Conservation (phyloP, 768 basidiomycete genomes). For the Crucibulum laeve region DNA sequence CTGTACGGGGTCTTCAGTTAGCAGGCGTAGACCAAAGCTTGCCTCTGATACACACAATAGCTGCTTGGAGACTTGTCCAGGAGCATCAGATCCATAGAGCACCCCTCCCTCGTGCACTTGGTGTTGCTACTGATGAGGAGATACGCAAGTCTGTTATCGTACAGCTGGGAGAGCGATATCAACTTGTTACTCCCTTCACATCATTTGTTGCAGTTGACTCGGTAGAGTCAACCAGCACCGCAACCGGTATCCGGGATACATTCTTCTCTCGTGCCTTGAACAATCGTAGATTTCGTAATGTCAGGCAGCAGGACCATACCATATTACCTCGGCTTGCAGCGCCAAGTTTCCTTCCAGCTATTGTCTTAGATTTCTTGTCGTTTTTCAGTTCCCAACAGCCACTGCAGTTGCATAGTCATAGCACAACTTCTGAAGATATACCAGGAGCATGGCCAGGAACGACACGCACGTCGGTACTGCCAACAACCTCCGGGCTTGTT, state of each 20-base stretch:
- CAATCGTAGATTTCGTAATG: too few species aligned
- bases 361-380: not conserved
- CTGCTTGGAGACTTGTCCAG: slow-evolving; percentile 51
- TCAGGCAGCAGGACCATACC: too few species aligned
- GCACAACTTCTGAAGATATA: not conserved
- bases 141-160: slow-evolving; percentile 41
- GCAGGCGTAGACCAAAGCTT: slow-evolving; percentile 25
- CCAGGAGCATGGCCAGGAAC: not conserved
- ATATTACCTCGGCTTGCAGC: too few species aligned
- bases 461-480: too few species aligned
- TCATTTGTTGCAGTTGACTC: slow-evolving; percentile 52
- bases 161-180: slow-evolving; percentile 45
- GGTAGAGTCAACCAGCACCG: not conserved
- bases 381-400: not conserved
- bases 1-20: slow-evolving; percentile 25
- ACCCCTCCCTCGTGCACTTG: slow-evolving; percentile 24
- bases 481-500: too few species aligned
- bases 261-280: not conserved
- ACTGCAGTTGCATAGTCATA: not conserved
- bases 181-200: slow-evolving; percentile 46
- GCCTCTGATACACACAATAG: slow-evolving; percentile 47
- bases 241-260: too few species aligned
- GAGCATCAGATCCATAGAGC: slow-evolving; percentile 36
- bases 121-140: slow-evolving; percentile 24
- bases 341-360: too few species aligned